A percentile compares a stretch with the other conserved stretches of the same genome.
phyloP scores from a whole-genome alignment of 805 yeast species.

The Hanseniaspora lindneri region DNA sequence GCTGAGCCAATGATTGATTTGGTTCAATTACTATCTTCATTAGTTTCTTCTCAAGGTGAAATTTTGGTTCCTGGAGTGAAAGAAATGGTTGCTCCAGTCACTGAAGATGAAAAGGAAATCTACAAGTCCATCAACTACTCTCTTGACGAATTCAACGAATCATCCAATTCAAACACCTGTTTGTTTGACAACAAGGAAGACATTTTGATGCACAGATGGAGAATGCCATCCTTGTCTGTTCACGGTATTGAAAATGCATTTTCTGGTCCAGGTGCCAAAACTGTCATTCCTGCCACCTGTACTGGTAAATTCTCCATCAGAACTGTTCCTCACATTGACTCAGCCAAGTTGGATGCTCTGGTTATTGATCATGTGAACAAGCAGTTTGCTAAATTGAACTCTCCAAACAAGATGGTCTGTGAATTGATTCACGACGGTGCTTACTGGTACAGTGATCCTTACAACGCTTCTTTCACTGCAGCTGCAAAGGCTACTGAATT shows the following conservation, averaged over 20 bases:
- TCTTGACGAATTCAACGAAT: slow-evolving; percentile 71
- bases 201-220: slow-evolving; percentile 96
- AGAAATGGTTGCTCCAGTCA: slow-evolving; percentile 92
- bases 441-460: slow-evolving; percentile 93
- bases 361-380: slow-evolving; percentile 61
- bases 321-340: slow-evolving; percentile 90
- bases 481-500: slow-evolving; percentile 88
- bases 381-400: slow-evolving; percentile 52
- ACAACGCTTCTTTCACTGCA: slow-evolving; percentile 83
- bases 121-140: slow-evolving; percentile 81
- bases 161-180: slow-evolving; percentile 79
- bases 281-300: slow-evolving; percentile 93
- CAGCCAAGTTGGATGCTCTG: slow-evolving; percentile 61
- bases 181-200: slow-evolving; percentile 66
- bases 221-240: slow-evolving; percentile 88
- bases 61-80: slow-evolving; percentile 77
- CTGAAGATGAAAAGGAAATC: slow-evolving; percentile 61
- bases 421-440: slow-evolving; percentile 88
- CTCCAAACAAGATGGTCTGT: slow-evolving; percentile 62
- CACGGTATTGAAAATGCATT: slow-evolving; percentile 99
- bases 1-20: slow-evolving; percentile 97
- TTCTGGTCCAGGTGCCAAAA: slow-evolving; percentile 88
- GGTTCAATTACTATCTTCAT: slow-evolving; percentile 57
- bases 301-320: slow-evolving; percentile 91
- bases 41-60: slow-evolving; percentile 73